Evolutionary conservation across 2,329 filamentous ascomycete species (phyloP).

Genomic region (Trichoderma atroviride): DNA sequence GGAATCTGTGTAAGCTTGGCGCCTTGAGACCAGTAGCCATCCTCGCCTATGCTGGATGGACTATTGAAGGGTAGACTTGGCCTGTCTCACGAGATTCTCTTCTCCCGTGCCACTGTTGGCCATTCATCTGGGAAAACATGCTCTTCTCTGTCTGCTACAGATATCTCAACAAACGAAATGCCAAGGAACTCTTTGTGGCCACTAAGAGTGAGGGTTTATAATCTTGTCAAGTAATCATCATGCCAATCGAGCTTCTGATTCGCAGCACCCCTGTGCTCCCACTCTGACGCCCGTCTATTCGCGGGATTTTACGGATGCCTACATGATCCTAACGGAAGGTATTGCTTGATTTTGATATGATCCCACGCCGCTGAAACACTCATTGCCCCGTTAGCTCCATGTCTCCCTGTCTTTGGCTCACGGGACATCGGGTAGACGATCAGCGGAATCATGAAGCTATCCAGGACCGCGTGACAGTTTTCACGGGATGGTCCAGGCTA

Average conservation of each 20-base stretch:
- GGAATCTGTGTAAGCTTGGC: not conserved
- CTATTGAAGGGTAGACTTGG: not conserved
- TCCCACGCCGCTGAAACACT: not conserved
- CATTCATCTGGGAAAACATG: not conserved
- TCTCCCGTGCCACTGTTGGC: not conserved
- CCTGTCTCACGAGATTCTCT: not conserved
- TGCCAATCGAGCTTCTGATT: not conserved
- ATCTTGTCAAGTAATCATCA: not conserved
- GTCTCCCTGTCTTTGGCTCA: not conserved
- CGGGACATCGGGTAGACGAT: not conserved
- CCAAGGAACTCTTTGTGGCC: not conserved
- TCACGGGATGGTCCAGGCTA: not conserved
- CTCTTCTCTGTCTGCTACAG: not conserved
- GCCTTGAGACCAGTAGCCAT: not conserved
- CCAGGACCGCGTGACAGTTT: not conserved
- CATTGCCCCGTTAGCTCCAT: not conserved
- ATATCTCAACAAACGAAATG: not conserved
- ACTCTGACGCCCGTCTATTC: not conserved
- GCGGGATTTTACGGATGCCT: not conserved
- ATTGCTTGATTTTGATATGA: not conserved
- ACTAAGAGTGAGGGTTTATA: not conserved
- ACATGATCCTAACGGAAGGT: not conserved
- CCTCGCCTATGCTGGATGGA: not conserved
- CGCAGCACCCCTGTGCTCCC: conserved; percentile 8
- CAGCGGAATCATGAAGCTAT: not conserved